Conservation (phyloP, 225 moss, liverwort and hornwort species). For the Sphagnum tenellum region DNA sequence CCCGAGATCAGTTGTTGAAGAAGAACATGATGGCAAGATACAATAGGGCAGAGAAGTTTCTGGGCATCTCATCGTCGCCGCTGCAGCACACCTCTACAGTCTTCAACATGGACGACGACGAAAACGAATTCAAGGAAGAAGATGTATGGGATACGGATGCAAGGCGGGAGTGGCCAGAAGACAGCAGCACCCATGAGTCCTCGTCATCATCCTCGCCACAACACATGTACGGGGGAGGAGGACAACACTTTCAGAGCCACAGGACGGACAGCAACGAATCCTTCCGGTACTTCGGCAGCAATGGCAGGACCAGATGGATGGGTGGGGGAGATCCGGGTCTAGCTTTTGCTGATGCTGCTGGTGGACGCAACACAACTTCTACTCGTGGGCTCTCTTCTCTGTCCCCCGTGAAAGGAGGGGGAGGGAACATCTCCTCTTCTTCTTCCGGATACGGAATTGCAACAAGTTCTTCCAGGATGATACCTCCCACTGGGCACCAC, state of each 20-base stretch:
- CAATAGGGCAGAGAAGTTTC: slow-evolving; percentile 69
- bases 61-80: slow-evolving; percentile 45
- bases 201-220: slow-evolving; percentile 8
- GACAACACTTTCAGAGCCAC: background rate
- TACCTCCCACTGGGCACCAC: slow-evolving; percentile 43
- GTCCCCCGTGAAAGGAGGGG: slow-evolving; percentile 40
- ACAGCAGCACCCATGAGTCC: background rate
- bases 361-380: slow-evolving; percentile 4
- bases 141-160: slow-evolving; percentile 57
- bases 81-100: slow-evolving; percentile 18
- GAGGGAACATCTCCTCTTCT: no score
- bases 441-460: slow-evolving; percentile 9
- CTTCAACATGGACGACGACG: slow-evolving; percentile 23
- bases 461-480: slow-evolving; percentile 51
- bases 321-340: slow-evolving; percentile 70
- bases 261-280: slow-evolving; percentile 38
- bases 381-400: slow-evolving; percentile 31
- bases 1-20: no score
- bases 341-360: slow-evolving; percentile 53
- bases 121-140: slow-evolving; percentile 71
- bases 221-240: background rate
- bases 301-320: slow-evolving; percentile 57
- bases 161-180: slow-evolving; percentile 22
- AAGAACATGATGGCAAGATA: slow-evolving; percentile 7
- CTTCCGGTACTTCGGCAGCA: slow-evolving; percentile 35